These are phyloP conservation scores for Arthrinium puccinioides DNA, from an alignment of 2,329 filamentous ascomycete species.

Conservation along the genomic window DNA sequence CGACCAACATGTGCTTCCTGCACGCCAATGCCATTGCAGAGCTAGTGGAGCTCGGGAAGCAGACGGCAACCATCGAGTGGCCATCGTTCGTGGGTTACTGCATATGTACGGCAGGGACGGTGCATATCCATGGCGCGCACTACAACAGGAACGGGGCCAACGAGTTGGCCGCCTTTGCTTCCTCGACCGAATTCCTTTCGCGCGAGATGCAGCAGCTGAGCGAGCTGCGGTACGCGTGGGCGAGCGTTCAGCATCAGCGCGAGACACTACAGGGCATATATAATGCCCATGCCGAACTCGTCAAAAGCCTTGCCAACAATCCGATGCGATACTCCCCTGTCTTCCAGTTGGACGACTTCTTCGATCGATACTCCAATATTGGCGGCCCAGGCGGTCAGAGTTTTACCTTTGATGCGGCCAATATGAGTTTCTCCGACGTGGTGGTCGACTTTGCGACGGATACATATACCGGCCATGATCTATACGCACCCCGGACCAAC, in stretches of 20 bases:
- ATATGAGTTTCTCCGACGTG: conserved; percentile 64
- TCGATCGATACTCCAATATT: conserved; percentile 65
- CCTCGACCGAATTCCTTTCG: conserved; percentile 61
- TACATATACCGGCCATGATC: conserved; percentile 40
- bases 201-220: conserved; percentile 74
- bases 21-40: conserved; percentile 86
- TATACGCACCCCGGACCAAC: conserved; percentile 34
- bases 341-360: conserved; percentile 82
- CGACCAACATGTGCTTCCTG: conserved; percentile 77
- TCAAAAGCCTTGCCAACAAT: conserved; percentile 61
- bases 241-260: conserved; percentile 70
- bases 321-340: conserved; percentile 69
- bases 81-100: conserved; percentile 82
- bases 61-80: conserved; percentile 71
- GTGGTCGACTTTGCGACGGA: conserved; percentile 53
- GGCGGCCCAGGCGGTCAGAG: conserved; percentile 50
- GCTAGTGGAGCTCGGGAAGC: conserved; percentile 70
- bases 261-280: conserved; percentile 74
- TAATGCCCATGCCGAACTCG: conserved; percentile 71
- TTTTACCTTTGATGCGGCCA: conserved; percentile 63
- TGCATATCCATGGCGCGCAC: conserved; percentile 79
- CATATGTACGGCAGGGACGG: conserved; percentile 77
- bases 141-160: conserved; percentile 51
- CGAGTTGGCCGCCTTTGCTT: conserved; percentile 56
- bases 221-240: conserved; percentile 69